Conservation (phyloP, 176 grass and related monocot species). For the barley (Hordeum vulgare) region MorexV3_pseudomolecules_assembly NC_058522.1:530695245-530695744, state of each 20-base stretch:
- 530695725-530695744: too few species aligned
- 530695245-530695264: constrained; percentile 5
- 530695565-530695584: too few species aligned
- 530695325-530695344: constrained; percentile 13
- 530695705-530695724: too few species aligned
- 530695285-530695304: constrained; percentile 8
- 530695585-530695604: too few species aligned
- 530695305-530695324: background rate
- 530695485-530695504: constrained; percentile 7
- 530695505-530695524: too few species aligned
- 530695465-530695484: background rate
- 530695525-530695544: too few species aligned
- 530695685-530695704: too few species aligned
- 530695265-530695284: constrained; percentile 30
- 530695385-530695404: constrained; percentile 15
- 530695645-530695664: too few species aligned
- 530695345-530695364: constrained; percentile 26
- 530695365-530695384: background rate
- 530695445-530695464: constrained; percentile 4
- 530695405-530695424: constrained; percentile 25
- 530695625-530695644: too few species aligned
- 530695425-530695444: background rate
- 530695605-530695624: too few species aligned
- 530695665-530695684: too few species aligned
- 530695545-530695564: too few species aligned